Percentiles rank a stretch among this genome's conserved stretches.
Evolutionary conservation across 805 yeast species (phyloP).

Genomic region (Ogataea nakhonphanomensis): DNA sequence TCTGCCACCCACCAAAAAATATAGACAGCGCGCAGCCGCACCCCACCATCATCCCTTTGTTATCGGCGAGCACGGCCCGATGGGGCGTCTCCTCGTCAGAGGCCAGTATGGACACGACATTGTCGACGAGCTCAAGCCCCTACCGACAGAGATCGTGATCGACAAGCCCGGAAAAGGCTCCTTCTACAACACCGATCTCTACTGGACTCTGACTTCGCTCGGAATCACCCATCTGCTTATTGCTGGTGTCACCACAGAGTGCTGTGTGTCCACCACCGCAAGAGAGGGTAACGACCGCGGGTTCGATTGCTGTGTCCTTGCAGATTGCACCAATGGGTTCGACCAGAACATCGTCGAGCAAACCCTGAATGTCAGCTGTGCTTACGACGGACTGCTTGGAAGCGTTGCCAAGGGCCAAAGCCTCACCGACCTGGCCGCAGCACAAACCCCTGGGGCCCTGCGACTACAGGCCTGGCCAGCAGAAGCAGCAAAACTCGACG

Average conservation of each 20-base stretch:
- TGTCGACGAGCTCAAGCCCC: slow-evolving; percentile 30
- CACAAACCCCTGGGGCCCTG: no score
- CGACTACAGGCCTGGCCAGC: no score
- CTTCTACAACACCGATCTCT: slow-evolving; percentile 31
- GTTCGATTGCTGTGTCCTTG: slow-evolving; percentile 25
- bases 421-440: no score
- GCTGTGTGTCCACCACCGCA: slow-evolving; percentile 34
- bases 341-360: slow-evolving; percentile 12
- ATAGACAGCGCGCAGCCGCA: slow-evolving; percentile 24
- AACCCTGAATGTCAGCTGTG: slow-evolving; percentile 14
- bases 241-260: slow-evolving; percentile 34
- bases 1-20: slow-evolving; percentile 28
- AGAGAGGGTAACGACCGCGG: slow-evolving; percentile 34
- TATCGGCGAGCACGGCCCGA: slow-evolving; percentile 32
- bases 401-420: slow-evolving; percentile 10
- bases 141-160: slow-evolving; percentile 25
- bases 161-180: slow-evolving; percentile 35
- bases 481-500: no score
- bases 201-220: slow-evolving; percentile 25
- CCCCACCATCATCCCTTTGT: slow-evolving; percentile 16
- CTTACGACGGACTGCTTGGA: slow-evolving; percentile 20
- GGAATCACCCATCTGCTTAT: slow-evolving; percentile 30
- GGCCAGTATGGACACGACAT: slow-evolving; percentile 35
- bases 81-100: slow-evolving; percentile 31
- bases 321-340: slow-evolving; percentile 19